Evolutionary conservation across 2,329 filamentous ascomycete genomes (phyloP).

Genomic region (Arthrobotrys sinensis): DNA sequence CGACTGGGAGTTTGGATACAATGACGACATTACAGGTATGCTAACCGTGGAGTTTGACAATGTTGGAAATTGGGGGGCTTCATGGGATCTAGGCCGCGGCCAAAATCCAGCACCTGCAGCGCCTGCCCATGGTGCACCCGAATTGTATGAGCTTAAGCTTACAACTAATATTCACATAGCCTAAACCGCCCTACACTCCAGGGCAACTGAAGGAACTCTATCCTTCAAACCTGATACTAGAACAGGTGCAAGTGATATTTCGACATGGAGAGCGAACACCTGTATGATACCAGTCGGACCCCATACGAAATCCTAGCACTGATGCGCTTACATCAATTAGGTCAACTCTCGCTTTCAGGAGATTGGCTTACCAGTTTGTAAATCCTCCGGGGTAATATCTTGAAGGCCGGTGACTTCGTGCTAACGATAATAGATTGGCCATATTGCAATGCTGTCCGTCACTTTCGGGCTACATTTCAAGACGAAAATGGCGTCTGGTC

Average conservation of each 20-base stretch:
- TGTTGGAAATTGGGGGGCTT: background rate
- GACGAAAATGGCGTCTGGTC: conserved; percentile 73
- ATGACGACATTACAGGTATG: conserved; percentile 32
- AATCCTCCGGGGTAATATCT: conserved; percentile 6
- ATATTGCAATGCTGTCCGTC: conserved; percentile 84
- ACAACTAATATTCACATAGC: conserved; percentile 66
- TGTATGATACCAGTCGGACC: background rate
- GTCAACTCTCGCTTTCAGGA: conserved; percentile 91
- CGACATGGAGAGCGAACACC: conserved; percentile 76
- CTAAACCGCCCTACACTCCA: conserved; percentile 81
- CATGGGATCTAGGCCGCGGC: conserved; percentile 8
- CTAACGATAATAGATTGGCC: conserved; percentile 77
- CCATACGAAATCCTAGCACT: background rate
- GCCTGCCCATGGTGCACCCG: background rate
- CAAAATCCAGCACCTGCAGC: conserved; percentile 11
- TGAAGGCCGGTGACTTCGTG: background rate
- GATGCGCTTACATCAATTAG: conserved; percentile 8
- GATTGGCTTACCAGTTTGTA: conserved; percentile 74
- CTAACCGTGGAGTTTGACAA: background rate
- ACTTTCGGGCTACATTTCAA: conserved; percentile 76
- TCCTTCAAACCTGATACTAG: conserved; percentile 82
- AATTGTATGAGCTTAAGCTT: background rate
- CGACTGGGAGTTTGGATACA: conserved; percentile 16
- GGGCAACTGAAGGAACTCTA: conserved; percentile 87
- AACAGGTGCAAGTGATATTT: conserved; percentile 89